Evolutionary conservation across 2,329 filamentous ascomycete species (phyloP), one percentile per base, ranked within the genome.

Genomic region (Talaromyces sp.): DNA sequence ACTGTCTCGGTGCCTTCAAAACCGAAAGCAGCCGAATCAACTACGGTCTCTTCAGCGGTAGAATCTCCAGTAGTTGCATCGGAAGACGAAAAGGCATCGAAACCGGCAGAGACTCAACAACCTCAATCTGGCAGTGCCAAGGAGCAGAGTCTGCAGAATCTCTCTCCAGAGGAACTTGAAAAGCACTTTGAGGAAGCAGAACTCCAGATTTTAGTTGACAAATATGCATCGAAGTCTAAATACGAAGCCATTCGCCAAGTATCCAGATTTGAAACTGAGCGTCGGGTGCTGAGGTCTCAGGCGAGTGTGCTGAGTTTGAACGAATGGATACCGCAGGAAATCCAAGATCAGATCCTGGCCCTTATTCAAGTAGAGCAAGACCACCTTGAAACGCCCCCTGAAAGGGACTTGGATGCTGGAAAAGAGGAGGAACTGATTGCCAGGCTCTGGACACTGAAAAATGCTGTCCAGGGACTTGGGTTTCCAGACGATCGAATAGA

Each of bases 1-100:
- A 99, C 95, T 5, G 96, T 92, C 13, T 98, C 94, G 1, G 86
- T 96, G 66, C 92, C 93, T 50, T 96, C 92, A 27, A 96, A 93
- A 75, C 83, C 86, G 54, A 92, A 94, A 73, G 68, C 77, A 66
- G 74, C 79, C 43, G 77, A 79, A 49, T 68, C 72, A 50, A 74
- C 74, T 52, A 67, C 73, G 6, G 71, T 71, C 22, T 66, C 74
- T 22, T 72, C 71, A 7, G 68, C 70, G 4, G 71, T 69, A 59
- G 73, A 75, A 17, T 65, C 67, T 6, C 63, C 68, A 19, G 73
- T 70, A 65, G 67, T 70, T 6, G 72, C 73, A 1, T 73, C 75
- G 41, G 75, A 74, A 65, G 75, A 67, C 64, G 75, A 76, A 31
- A 63, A 64, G 41, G 45, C 64, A 52, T 45, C 35, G 39, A 50